Base-by-base conservation (phyloP, 2,329 filamentous ascomycete species). In the Phyllosticta citribraziliensis region DNA sequence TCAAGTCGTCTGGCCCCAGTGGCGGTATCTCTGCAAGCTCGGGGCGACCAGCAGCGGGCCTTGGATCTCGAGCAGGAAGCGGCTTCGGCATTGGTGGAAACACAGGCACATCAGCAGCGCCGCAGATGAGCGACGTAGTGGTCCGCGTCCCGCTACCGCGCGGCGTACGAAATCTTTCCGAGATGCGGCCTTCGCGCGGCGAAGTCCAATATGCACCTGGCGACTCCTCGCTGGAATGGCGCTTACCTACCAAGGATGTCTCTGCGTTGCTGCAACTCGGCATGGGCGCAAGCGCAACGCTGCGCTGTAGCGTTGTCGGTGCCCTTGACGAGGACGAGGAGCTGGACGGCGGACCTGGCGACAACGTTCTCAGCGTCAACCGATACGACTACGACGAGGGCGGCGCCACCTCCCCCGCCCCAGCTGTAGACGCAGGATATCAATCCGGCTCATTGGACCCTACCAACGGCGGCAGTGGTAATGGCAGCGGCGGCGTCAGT, bases 291-390 rank as follows among this genome's bases (percentile, higher is more conserved):
- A 85, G 84, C 59, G 91, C 91, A 58, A 87, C 84, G 1, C 78
- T 97, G 51, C 84, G 89, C 57, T 94, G 91, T 68, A 92, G 88
- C 0, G 88, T 95, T 0, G 83, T 90, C 9, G 91, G 92, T 1
- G 74, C 79, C 0, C 67, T 71, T 0, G 74, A 78, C 4, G 79
- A 82, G 0, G 77, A 81, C 2, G 71, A 72, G 2, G 74, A 76
- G 6, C 73, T 80, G 25, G 80, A 79, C 14, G 66, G 64, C 17
- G 68, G 71, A 66, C 67, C 19, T 70, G 52, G 17, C 1, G 56
- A 52, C 8, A 56, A 8, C 2, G 5, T 33, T 53, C 12, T 52
- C 14, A 24, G 20, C 3, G 62, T 62, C 4, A 66, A 67, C 14
- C 66, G 69, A 22, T 71, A 72, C 54, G 66, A 72, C 57, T 71